Evolutionary conservation across 768 basidiomycete species (phyloP).

Genomic region (Suillus paluster): DNA sequence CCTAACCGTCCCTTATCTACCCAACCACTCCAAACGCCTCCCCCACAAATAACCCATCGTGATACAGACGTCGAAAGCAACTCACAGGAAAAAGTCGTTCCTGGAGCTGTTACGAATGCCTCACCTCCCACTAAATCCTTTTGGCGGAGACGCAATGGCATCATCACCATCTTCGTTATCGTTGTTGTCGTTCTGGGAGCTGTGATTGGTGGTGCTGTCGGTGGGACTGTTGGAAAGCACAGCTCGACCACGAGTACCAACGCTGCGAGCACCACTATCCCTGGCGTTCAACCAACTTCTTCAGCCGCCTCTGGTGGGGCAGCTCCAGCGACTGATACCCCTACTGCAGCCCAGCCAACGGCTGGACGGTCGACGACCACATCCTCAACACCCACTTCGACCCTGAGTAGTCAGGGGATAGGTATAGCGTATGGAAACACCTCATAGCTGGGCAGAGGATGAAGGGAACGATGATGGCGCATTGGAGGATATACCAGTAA

Average conservation of each 20-base stretch:
- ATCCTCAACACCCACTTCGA: neutral
- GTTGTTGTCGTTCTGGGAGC: conserved; percentile 51
- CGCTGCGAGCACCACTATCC: too few species aligned
- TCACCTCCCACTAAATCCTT: conserved; percentile 38
- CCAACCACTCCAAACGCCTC: conserved; percentile 22
- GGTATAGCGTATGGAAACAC: neutral
- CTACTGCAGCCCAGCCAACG: too few species aligned
- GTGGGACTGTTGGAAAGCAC: conserved; percentile 45
- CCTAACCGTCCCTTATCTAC: conserved; percentile 23
- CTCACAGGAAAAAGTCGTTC: conserved; percentile 19
- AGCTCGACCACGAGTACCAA: neutral
- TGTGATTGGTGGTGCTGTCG: conserved; percentile 62
- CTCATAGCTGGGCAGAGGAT: neutral
- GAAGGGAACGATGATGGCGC: neutral
- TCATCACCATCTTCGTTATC: conserved; percentile 41
- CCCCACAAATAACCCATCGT: conserved; percentile 16
- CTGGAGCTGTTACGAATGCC: neutral
- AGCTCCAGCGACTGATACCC: too few species aligned
- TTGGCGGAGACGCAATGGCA: conserved; percentile 53
- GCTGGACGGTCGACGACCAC: too few species aligned
- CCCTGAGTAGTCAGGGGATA: too few species aligned
- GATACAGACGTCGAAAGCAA: conserved; percentile 13
- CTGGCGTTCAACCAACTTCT: too few species aligned
- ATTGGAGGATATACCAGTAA: neutral
- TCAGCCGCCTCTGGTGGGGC: too few species aligned